These are phyloP conservation scores for Blepharisma undulans DNA, from an alignment of 169 alveolate genomes.

Conservation along the genomic window DNA sequence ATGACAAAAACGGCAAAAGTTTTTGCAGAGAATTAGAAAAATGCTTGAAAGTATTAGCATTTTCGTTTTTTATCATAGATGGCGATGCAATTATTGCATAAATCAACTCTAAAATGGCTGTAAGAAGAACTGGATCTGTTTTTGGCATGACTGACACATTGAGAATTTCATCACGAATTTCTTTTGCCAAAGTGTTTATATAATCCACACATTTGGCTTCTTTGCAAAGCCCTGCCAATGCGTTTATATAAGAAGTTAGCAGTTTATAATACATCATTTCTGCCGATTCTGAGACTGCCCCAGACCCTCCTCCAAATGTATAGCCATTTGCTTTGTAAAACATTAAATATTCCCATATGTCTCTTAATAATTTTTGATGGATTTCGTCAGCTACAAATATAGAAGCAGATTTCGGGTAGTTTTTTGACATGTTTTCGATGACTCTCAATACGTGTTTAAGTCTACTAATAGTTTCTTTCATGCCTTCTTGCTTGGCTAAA, in stretches of 20 bases:
- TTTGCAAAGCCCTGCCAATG: constrained; percentile 5
- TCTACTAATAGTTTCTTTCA: not conserved
- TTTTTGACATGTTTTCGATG: not conserved
- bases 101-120: not conserved
- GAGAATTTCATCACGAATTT: constrained; percentile 17
- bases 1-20: constrained; percentile 15
- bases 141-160: constrained; percentile 10
- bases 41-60: not conserved
- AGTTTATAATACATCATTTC: constrained; percentile 34
- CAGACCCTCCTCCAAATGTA: not conserved
- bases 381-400: constrained; percentile 12
- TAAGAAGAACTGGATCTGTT: constrained; percentile 21
- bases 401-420: not conserved
- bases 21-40: not conserved
- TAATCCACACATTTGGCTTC: constrained; percentile 12
- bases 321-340: constrained; percentile 36
- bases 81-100: not conserved
- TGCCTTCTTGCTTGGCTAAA: constrained; percentile 19
- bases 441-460: constrained; percentile 3
- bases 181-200: not conserved
- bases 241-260: constrained; percentile 4
- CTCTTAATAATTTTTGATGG: constrained; percentile 30
- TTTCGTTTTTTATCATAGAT: not conserved
- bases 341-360: constrained; percentile 20
- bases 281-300: not conserved